These are phyloP conservation scores for Tricholoma furcatifolium DNA, from an alignment of 768 basidiomycete species.

Conservation along the genomic window DNA sequence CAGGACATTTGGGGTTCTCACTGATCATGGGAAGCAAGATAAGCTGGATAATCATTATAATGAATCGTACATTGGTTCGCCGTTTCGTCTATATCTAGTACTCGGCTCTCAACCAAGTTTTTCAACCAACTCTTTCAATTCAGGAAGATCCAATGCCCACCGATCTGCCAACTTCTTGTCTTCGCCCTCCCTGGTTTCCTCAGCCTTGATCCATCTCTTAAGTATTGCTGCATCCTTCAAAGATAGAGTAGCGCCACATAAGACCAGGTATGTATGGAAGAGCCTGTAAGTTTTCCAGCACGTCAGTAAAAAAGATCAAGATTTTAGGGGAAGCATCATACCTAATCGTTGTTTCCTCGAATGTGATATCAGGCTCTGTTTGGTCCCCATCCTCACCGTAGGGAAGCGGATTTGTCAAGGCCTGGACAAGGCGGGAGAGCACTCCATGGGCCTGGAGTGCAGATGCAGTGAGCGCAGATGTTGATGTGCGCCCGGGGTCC, in stretches of 20 bases:
- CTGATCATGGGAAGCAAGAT: too few species aligned
- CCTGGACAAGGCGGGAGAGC: slow-evolving; percentile 48
- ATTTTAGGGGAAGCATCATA: slow-evolving; percentile 21
- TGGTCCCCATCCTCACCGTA: slow-evolving; percentile 68
- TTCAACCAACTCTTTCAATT: slow-evolving; percentile 2
- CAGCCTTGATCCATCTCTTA: not conserved
- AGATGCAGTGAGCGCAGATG: slow-evolving; percentile 43
- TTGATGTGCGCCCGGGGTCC: slow-evolving; percentile 53
- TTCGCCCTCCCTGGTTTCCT: slow-evolving; percentile 4
- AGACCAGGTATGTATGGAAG: slow-evolving; percentile 1
- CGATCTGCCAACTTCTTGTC: slow-evolving; percentile 6
- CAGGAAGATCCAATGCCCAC: slow-evolving; percentile 1
- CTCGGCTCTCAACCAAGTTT: not conserved
- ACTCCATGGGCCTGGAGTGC: slow-evolving; percentile 50
- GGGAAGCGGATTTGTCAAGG: slow-evolving; percentile 56
- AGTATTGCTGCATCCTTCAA: not conserved
- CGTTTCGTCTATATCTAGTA: too few species aligned
- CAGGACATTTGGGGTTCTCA: too few species aligned
- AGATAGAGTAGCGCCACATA: not conserved
- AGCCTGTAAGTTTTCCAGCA: not conserved
- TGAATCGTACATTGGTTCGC: too few species aligned
- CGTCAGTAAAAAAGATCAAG: not conserved
- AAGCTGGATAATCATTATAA: too few species aligned
- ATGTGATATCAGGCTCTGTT: slow-evolving; percentile 54
- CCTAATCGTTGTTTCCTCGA: slow-evolving; percentile 65